phyloP scores from a whole-genome alignment of 2,329 filamentous ascomycete species.

The Trichoderma gracile region DNA sequence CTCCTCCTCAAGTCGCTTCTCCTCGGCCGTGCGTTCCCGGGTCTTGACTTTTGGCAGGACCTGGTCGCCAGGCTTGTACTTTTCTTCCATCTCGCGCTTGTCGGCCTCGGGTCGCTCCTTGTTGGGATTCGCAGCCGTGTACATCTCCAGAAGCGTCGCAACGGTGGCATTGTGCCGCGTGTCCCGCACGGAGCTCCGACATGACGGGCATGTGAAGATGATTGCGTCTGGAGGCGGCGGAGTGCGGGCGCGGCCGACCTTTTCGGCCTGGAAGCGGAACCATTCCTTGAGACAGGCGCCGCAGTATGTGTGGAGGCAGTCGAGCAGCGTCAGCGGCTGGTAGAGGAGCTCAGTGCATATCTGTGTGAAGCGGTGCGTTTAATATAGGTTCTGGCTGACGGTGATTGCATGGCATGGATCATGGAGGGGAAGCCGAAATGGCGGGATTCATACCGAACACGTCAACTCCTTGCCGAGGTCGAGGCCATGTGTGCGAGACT shows the following conservation, averaged over 20 bases:
- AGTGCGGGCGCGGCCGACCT: conserved; percentile 53
- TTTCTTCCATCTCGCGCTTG: conserved; percentile 70
- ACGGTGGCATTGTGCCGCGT: conserved; percentile 90
- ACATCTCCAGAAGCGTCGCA: conserved; percentile 87
- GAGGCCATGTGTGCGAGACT: conserved; percentile 52
- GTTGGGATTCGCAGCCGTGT: conserved; percentile 74
- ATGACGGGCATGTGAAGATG: conserved; percentile 87
- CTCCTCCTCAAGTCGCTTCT: conserved; percentile 60
- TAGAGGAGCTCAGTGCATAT: conserved; percentile 96
- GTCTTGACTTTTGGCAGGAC: conserved; percentile 66
- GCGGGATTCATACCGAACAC: conserved; percentile 71
- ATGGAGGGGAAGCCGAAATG: not conserved
- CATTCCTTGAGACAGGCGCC: conserved; percentile 94
- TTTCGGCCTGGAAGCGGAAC: conserved; percentile 78
- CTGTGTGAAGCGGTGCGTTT: conserved; percentile 47
- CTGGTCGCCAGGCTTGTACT: conserved; percentile 79
- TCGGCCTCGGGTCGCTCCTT: conserved; percentile 70
- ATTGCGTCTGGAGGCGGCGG: conserved; percentile 50
- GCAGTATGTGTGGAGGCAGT: conserved; percentile 95
- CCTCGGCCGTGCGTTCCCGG: conserved; percentile 53
- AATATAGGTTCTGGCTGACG: not conserved
- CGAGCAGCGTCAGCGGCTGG: conserved; percentile 85
- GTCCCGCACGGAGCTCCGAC: conserved; percentile 80
- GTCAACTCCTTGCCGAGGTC: conserved; percentile 93
- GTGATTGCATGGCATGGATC: no score